Conservation (phyloP, 768 basidiomycete genomes). For the Pisolithus marmoratus region DNA sequence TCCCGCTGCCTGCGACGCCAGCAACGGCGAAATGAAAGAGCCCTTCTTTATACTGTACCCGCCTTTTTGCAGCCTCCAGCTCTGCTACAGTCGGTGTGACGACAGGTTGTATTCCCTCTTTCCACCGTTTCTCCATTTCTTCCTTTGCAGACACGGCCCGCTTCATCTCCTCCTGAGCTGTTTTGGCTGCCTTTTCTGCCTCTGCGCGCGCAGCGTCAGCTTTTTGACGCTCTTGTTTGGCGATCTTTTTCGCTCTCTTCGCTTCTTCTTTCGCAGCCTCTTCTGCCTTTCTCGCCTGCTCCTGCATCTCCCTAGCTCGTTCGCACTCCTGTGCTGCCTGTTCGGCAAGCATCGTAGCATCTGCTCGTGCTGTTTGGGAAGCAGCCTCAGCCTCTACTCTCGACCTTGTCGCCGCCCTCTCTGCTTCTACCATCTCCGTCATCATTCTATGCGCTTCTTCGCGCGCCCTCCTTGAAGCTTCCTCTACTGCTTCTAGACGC, state of each 20-base stretch:
- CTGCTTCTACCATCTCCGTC: conserved; percentile 6
- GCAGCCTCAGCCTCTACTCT: conserved; percentile 6
- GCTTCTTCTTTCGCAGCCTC: too few relatives aligned
- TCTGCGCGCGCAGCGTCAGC: too few relatives aligned
- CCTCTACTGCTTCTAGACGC: too few relatives aligned
- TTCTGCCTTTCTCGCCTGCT: too few relatives aligned
- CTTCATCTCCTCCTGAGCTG: neutral
- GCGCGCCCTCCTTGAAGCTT: conserved; percentile 5
- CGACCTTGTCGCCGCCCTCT: neutral
- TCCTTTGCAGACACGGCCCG: conserved; percentile 1
- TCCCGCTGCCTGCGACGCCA: conserved; percentile 12
- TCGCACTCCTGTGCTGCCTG: conserved; percentile 7
- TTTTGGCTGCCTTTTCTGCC: conserved; percentile 3
- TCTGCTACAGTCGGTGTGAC: too few relatives aligned
- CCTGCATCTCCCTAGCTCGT: neutral
- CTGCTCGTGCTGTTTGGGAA: conserved; percentile 1
- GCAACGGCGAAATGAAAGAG: conserved; percentile 24
- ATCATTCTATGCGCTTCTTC: conserved; percentile 5
- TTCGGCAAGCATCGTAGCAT: neutral
- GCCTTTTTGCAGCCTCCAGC: too few relatives aligned
- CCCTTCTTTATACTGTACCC: conserved; percentile 9
- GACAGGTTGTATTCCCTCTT: too few relatives aligned
- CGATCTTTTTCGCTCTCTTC: too few relatives aligned
- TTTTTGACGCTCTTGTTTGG: too few relatives aligned
- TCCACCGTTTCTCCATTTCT: conserved; percentile 15